Base-by-base conservation (phyloP, 1,284 basidiomycete species). In the Jaminaea rosea region DNA sequence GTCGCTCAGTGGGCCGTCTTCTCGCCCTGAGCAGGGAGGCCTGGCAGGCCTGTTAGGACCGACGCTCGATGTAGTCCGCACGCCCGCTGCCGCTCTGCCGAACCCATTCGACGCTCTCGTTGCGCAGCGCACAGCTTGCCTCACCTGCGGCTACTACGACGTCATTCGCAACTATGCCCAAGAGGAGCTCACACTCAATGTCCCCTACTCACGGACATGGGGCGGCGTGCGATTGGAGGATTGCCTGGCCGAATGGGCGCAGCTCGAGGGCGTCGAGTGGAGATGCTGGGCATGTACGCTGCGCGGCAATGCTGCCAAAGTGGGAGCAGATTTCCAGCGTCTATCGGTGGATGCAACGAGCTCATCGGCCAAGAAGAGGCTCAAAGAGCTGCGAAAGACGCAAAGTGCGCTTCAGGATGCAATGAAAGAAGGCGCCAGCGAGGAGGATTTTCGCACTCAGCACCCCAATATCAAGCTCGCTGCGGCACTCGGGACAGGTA, bases 201-300 rank as follows among this genome's bases (percentile, higher is more conserved):
- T 71, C 4, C 64, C 67, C 8, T 29, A 50, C 21, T 17, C 44
- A 28, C 53, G 60, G n/a, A 39, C 53, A 1, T 46, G 50, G 2
- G 57, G 55, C 9, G 57, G 48, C 7, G 58, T 58, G 1, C 56
- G 59, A 8, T 31, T 73, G 9, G 59, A 70, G 51, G 59, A 64
- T 31, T 69, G 68, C 31, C 49, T 73, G 0, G 60, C 46, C 3
- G 24, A 53, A 17, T 72, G 68, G 67, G 59, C 59, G 21, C 53
- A 65, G 44, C 50, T 72, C 32, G 71, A 73, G 46, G 56, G 57
- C 39, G 59, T 73, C 7, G 69, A 73, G 17, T 73, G 71, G 71
- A 59, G 59, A 23, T 73, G 71, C 52, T 63, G 60, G 56, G 59
- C 60, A n/a, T 73, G 71, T 44, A 69, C 59, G 13, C 44, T 73